A percentile compares a stretch with the other conserved stretches of the same genome.
phyloP scores from a whole-genome alignment of 2,329 filamentous ascomycete genomes.

The Rosellinia necatrix region DNA sequence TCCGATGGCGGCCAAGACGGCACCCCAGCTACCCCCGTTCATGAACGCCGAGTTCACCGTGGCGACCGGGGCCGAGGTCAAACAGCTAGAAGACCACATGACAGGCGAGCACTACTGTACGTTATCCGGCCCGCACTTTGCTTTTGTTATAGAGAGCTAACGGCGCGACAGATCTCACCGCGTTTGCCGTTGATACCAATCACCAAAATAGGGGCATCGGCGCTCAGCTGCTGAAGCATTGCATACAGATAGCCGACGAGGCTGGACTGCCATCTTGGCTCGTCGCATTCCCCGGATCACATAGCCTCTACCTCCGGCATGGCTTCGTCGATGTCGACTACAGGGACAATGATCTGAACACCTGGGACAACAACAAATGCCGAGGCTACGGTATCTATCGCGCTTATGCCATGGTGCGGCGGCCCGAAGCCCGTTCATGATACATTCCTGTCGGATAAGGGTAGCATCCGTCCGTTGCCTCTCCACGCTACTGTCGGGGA shows the following conservation, averaged over 20 bases:
- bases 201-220: conserved; percentile 21
- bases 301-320: conserved; percentile 19
- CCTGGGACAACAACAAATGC: conserved; percentile 16
- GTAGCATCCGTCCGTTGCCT: too few species aligned
- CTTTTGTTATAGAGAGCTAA: neutral
- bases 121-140: neutral
- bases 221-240: conserved; percentile 17
- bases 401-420: conserved; percentile 23
- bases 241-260: conserved; percentile 15
- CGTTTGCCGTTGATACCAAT: conserved; percentile 18
- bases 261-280: conserved; percentile 20
- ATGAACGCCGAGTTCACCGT: conserved; percentile 22
- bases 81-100: conserved; percentile 16
- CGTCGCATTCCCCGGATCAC: conserved; percentile 19
- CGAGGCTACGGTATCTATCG: conserved; percentile 24
- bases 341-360: conserved; percentile 17
- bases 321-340: conserved; percentile 21
- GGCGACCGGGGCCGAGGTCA: conserved; percentile 12
- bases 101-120: conserved; percentile 23
- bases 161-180: conserved; percentile 11
- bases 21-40: conserved; percentile 6
- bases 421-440: neutral
- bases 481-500: neutral
- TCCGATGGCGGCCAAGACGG: neutral
- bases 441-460: neutral